phyloP scores from a whole-genome alignment of 371 early-diverging fungal species.

The Circinella umbellata region DNA sequence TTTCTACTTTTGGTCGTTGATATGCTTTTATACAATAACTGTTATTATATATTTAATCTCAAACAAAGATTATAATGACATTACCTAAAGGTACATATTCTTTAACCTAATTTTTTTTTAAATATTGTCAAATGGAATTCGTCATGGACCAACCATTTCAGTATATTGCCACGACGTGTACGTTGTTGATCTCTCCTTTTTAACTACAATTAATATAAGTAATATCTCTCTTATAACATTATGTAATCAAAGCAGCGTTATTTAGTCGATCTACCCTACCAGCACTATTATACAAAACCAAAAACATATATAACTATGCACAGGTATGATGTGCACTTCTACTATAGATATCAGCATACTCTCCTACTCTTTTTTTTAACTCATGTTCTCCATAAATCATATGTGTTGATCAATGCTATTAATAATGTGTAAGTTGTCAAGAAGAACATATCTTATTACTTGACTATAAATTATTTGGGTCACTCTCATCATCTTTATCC shows the following conservation, averaged over 20 bases:
- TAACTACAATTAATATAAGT: too few relatives aligned
- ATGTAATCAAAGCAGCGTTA: too few relatives aligned
- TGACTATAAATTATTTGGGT: slow-evolving; percentile 57
- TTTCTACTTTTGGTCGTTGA: slow-evolving; percentile 38
- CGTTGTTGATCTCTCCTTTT: too few relatives aligned
- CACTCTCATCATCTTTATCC: slow-evolving; percentile 69
- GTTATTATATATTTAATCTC: slow-evolving; percentile 78
- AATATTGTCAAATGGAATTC: slow-evolving; percentile 74
- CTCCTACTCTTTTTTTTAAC: slow-evolving; percentile 73
- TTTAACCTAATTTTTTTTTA: slow-evolving; percentile 64
- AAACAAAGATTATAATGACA: slow-evolving; percentile 75
- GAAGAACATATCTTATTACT: slow-evolving; percentile 30
- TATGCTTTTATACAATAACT: slow-evolving; percentile 59
- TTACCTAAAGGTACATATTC: slow-evolving; percentile 51
- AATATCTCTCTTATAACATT: too few relatives aligned
- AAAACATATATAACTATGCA: slow-evolving; percentile 48
- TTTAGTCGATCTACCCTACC: too few relatives aligned
- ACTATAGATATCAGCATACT: slow-evolving; percentile 23
- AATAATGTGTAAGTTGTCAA: slow-evolving; percentile 72
- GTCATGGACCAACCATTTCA: slow-evolving; percentile 58
- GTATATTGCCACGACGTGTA: too few relatives aligned
- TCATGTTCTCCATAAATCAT: slow-evolving; percentile 72
- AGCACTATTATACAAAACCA: too few relatives aligned
- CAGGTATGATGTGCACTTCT: too few relatives aligned
- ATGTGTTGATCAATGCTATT: slow-evolving; percentile 84